Percentiles rank a stretch among this genome's conserved stretches.
phyloP scores from a whole-genome alignment of 2,329 filamentous ascomycete genomes.

The Microascus cirrosus region DNA sequence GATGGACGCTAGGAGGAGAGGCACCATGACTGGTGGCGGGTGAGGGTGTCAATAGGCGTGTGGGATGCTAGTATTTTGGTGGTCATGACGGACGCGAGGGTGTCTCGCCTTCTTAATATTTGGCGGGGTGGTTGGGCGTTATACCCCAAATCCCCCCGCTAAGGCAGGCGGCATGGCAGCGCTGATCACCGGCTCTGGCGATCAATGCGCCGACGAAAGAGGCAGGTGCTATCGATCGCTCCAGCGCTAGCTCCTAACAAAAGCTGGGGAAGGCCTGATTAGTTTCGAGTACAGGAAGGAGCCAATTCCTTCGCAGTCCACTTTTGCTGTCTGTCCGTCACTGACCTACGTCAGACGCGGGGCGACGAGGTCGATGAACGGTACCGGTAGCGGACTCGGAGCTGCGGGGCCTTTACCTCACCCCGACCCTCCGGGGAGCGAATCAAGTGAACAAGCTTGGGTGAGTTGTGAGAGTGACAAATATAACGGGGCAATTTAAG shows the following conservation, averaged over 20 bases:
- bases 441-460: too few relatives aligned
- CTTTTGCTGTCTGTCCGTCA: too few relatives aligned
- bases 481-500: too few relatives aligned
- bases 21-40: not conserved
- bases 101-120: not conserved
- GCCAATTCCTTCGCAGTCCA: not conserved
- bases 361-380: too few relatives aligned
- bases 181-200: not conserved
- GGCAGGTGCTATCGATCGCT: not conserved
- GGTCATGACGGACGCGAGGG: not conserved
- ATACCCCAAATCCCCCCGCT: not conserved
- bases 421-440: too few relatives aligned
- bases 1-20: not conserved
- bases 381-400: too few relatives aligned
- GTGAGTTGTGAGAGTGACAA: too few relatives aligned
- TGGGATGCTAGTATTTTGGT: not conserved
- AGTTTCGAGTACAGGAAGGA: not conserved
- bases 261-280: not conserved
- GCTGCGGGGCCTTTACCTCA: too few relatives aligned
- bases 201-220: not conserved
- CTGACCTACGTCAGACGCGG: too few relatives aligned
- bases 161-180: not conserved
- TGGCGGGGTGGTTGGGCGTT: not conserved
- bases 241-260: not conserved
- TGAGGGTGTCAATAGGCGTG: too few relatives aligned